Base-by-base conservation (phyloP, 768 basidiomycete species). In the Pilatotrama ljubarskyi region DNA sequence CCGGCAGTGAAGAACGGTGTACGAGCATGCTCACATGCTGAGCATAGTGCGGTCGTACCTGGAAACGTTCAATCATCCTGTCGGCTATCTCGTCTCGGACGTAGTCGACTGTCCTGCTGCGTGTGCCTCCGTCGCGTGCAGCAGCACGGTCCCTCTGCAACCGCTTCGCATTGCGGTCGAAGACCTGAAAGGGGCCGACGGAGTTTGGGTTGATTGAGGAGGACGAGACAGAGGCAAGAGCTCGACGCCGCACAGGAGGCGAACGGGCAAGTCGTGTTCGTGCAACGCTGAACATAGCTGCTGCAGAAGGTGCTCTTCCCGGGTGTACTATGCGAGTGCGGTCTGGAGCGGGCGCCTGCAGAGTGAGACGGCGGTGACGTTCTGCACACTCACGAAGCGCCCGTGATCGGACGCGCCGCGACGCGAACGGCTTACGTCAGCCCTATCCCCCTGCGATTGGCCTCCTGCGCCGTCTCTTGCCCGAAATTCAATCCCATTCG, bases 41-140 rank as follows among this genome's bases (percentile, higher is more conserved):
- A 4, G 29, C 29, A 10, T 10, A 32, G 11, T 29, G 24, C 7
- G 14, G 6, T n/a, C 46, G 63, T 69, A 94, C 96, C 78, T 91
- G 73, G 63, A 99, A 83, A 55, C 96, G 81, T 70, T 98, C 96
- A 75, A 93, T 84, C 82, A 98, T 83, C 59, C 89, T 80, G 63
- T 94, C 91, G 20, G 95, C 94, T 9, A 95, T 86, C 71, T 96
- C 96, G 56, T 93, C 84, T 41, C 93, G 83, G 26, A 99, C 77
- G 74, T 98, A 98, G 78, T 99, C 96, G 5, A 95, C 93, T 0
- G 85, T 84, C 67, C 84, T 80, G 66, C 91, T 94, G 29, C 79
- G 77, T 22, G 74, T 72, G 18, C 88, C 87, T 46, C 75, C 79
- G 55, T 86, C 78, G 58, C 79, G 75, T 51, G 72, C 64, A 4